phyloP scores from a whole-genome alignment of 2,329 filamentous ascomycete genomes.

The Lecanicillium sp. region DNA sequence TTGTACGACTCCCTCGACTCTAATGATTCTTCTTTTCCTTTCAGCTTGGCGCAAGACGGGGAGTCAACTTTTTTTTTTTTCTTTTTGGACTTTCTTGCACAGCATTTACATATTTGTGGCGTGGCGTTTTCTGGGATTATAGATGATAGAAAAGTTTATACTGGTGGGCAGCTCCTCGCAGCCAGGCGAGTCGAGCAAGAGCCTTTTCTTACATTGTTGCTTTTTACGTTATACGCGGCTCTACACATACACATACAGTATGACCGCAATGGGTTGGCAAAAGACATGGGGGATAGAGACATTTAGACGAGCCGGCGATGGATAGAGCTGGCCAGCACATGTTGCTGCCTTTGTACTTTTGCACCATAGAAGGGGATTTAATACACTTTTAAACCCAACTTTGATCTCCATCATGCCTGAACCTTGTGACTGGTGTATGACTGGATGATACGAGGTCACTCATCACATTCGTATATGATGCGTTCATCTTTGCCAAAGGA shows the following conservation, averaged over 20 bases:
- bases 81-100: background rate
- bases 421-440: too few relatives aligned
- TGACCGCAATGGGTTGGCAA: background rate
- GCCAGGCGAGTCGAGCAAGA: conserved; percentile 5
- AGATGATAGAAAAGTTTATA: conserved; percentile 7
- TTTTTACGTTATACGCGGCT: background rate
- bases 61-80: conserved; percentile 1
- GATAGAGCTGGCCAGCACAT: conserved; percentile 5
- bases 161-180: conserved; percentile 1
- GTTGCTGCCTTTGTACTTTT: conserved; percentile 3
- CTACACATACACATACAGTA: background rate
- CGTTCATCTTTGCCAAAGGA: too few relatives aligned
- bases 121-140: conserved; percentile 8
- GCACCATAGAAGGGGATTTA: background rate
- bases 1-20: background rate
- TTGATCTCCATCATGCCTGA: too few relatives aligned
- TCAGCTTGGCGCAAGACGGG: conserved; percentile 7
- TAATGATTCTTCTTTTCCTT: conserved; percentile 1
- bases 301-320: background rate
- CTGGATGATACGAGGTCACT: too few relatives aligned
- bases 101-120: conserved; percentile 6
- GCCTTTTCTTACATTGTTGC: conserved; percentile 1
- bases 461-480: too few relatives aligned
- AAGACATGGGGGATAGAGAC: conserved; percentile 4
- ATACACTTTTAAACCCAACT: background rate